Conservation (phyloP, 768 basidiomycete species). For the Mycena albidolilacea region DNA sequence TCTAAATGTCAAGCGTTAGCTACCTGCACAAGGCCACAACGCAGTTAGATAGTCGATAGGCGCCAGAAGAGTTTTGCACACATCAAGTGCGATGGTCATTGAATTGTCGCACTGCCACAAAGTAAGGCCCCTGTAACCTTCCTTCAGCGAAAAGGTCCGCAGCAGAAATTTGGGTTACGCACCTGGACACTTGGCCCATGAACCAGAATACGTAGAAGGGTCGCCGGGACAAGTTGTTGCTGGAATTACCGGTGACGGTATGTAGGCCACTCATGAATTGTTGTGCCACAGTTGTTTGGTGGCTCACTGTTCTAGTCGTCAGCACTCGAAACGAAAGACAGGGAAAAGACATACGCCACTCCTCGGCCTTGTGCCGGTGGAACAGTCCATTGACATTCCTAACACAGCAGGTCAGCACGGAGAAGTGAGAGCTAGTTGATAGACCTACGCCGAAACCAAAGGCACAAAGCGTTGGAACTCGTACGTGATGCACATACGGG, state of each 20-base stretch:
- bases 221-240: constrained; percentile 65
- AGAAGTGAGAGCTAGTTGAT: constrained; percentile 4
- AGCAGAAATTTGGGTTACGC: constrained; percentile 31
- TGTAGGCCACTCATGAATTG: constrained; percentile 73
- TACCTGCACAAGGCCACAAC: constrained; percentile 78
- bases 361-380: constrained; percentile 71
- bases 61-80: constrained; percentile 71
- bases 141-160: constrained; percentile 17
- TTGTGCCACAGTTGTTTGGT: constrained; percentile 72
- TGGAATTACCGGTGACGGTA: constrained; percentile 70
- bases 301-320: constrained; percentile 60
- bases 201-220: constrained; percentile 85
- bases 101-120: constrained; percentile 76
- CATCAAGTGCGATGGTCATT: constrained; percentile 72
- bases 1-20: constrained; percentile 38
- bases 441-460: constrained; percentile 66
- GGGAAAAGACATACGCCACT: constrained; percentile 70
- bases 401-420: constrained; percentile 13
- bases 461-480: constrained; percentile 79
- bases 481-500: constrained; percentile 78
- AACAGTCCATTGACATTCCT: constrained; percentile 64
- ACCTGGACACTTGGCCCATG: constrained; percentile 78
- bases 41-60: constrained; percentile 74
- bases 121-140: constrained; percentile 60
- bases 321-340: constrained; percentile 17